These are phyloP conservation scores for Microdochium nivale DNA, from an alignment of 2,329 filamentous ascomycete genomes.

Conservation along the genomic window DNA sequence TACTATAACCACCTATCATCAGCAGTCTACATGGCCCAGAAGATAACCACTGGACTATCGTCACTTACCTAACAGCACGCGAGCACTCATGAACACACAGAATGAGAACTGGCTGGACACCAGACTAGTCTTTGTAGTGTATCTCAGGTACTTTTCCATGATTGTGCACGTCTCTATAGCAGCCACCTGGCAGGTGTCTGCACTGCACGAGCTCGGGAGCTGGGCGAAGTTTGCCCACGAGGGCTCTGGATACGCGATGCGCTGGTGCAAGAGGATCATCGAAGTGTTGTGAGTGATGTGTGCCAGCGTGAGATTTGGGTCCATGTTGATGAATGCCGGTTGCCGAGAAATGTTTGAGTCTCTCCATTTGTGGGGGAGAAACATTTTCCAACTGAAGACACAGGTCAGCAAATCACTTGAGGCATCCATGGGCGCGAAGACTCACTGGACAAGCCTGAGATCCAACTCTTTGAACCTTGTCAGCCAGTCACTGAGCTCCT, in stretches of 20 bases:
- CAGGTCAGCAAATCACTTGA: neutral
- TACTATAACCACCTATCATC: neutral
- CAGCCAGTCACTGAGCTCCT: conserved; percentile 33
- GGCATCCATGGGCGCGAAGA: neutral
- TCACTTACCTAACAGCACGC: conserved; percentile 24
- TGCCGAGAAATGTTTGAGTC: conserved; percentile 20
- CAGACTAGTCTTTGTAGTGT: conserved; percentile 16
- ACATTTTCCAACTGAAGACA: conserved; percentile 28
- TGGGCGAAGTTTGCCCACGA: conserved; percentile 21
- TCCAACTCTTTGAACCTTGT: conserved; percentile 39
- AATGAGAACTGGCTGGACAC: conserved; percentile 32
- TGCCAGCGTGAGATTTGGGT: conserved; percentile 39
- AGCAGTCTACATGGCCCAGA: neutral
- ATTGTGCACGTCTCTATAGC: conserved; percentile 37
- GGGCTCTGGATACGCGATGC: conserved; percentile 32
- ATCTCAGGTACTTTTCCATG: conserved; percentile 33
- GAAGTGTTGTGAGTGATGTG: conserved; percentile 41
- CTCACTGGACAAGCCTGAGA: conserved; percentile 31
- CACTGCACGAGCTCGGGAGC: conserved; percentile 34
- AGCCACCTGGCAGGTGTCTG: conserved; percentile 37
- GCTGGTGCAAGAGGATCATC: conserved; percentile 39
- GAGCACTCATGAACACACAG: conserved; percentile 35
- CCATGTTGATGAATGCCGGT: conserved; percentile 23
- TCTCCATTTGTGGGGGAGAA: conserved; percentile 30
- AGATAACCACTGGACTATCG: neutral